These are phyloP conservation scores for Eucalyptus polyanthemos DNA, from an alignment of 345 rosid species.

Conservation along the genomic window DNA sequence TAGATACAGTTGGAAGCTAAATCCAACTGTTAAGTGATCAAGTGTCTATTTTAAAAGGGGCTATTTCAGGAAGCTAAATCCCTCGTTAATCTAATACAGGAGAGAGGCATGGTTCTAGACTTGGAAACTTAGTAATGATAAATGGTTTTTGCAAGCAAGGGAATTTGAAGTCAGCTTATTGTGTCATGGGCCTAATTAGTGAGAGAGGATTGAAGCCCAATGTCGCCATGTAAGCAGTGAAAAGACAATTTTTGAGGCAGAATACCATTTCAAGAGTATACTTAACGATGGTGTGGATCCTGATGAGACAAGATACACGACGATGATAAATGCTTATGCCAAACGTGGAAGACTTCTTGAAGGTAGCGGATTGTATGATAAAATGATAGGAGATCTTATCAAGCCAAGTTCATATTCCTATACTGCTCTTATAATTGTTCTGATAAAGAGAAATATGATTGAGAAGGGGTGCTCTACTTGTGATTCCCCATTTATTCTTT, in stretches of 20 bases:
- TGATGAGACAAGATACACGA: conserved; percentile 46
- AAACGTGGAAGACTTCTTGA: conserved; percentile 13
- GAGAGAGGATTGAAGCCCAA: no score
- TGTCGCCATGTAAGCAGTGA: no score
- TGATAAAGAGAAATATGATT: conserved; percentile 40
- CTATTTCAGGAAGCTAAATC: conserved; percentile 18
- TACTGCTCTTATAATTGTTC: conserved; percentile 43
- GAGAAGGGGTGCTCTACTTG: conserved; percentile 26
- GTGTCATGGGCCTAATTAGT: no score
- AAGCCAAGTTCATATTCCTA: conserved; percentile 41
- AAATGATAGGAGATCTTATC: conserved; percentile 26
- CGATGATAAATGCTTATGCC: conserved; percentile 55
- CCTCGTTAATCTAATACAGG: conserved; percentile 26
- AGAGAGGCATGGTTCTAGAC: conserved; percentile 16
- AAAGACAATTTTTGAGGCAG: no score
- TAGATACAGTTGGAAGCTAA: conserved; percentile 27
- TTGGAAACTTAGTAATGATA: background rate
- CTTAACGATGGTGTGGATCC: conserved; percentile 31
- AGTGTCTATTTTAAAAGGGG: conserved; percentile 30
- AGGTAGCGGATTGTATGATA: conserved; percentile 29
- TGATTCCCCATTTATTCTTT: conserved; percentile 6
- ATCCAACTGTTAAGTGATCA: conserved; percentile 20
- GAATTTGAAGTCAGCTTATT: no score
- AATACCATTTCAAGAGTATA: no score
- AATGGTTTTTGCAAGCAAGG: no score